These are phyloP conservation scores for Tricholoma matsutake DNA, from an alignment of 768 basidiomycete species.

Conservation along the genomic window DNA sequence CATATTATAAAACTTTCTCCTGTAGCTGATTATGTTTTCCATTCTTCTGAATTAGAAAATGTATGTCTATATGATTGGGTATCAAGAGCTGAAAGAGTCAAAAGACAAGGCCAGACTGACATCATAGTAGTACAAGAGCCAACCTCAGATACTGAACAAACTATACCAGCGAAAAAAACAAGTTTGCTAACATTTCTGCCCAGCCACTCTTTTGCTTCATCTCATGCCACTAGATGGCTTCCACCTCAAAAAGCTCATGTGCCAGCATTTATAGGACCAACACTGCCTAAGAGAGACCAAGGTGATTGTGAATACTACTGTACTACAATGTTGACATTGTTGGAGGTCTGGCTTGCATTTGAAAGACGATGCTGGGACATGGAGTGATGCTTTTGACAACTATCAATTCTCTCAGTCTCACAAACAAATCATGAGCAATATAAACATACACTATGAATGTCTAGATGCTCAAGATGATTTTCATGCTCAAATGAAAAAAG, in stretches of 20 bases:
- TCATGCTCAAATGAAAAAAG: slow-evolving; percentile 13
- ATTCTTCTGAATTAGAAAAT: slow-evolving; percentile 7
- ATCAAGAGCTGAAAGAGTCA: background rate
- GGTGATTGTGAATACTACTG: slow-evolving; percentile 32
- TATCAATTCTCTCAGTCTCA: slow-evolving; percentile 9
- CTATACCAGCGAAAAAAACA: too few species aligned
- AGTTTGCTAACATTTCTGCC: slow-evolving; percentile 7
- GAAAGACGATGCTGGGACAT: slow-evolving; percentile 8
- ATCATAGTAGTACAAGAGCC: background rate
- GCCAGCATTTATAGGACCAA: slow-evolving; percentile 25
- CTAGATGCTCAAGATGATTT: slow-evolving; percentile 29
- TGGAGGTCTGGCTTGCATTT: slow-evolving; percentile 23
- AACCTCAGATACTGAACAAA: background rate
- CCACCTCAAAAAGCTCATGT: background rate
- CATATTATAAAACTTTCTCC: slow-evolving; percentile 16
- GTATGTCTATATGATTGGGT: slow-evolving; percentile 21
- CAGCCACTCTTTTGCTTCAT: slow-evolving; percentile 20
- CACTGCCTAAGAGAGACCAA: slow-evolving; percentile 22
- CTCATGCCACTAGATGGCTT: slow-evolving; percentile 15
- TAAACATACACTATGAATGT: slow-evolving; percentile 28
- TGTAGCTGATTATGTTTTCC: slow-evolving; percentile 20
- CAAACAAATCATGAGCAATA: slow-evolving; percentile 19
- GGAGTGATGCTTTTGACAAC: slow-evolving; percentile 13
- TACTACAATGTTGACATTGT: slow-evolving; percentile 5
- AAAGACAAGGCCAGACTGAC: background rate